phyloP scores from a whole-genome alignment of 2,329 filamentous ascomycete genomes.

The Paracamarosporium sp. region DNA sequence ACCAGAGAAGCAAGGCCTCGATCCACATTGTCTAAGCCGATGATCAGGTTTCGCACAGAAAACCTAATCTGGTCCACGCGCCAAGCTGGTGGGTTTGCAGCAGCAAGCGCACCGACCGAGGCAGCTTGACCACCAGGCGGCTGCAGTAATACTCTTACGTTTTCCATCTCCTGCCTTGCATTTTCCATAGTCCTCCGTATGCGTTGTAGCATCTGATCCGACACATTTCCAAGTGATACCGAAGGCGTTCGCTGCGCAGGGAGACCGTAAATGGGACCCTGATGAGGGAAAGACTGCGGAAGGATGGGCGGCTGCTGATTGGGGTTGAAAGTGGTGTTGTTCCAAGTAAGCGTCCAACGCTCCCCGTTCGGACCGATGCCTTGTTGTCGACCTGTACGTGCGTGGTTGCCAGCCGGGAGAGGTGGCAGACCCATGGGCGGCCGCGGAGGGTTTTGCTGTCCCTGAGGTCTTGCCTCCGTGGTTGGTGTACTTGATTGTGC shows the following conservation, averaged over 20 bases:
- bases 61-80: conserved; percentile 34
- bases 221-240: conserved; percentile 17
- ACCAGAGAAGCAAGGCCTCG: conserved; percentile 27
- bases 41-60: conserved; percentile 30
- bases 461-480: conserved; percentile 14
- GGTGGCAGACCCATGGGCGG: conserved; percentile 13
- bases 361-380: conserved; percentile 59
- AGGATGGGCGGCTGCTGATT: conserved; percentile 30
- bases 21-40: conserved; percentile 37
- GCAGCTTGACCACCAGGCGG: conserved; percentile 14
- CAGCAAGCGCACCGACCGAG: conserved; percentile 3
- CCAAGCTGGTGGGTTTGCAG: conserved; percentile 30
- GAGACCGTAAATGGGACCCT: conserved; percentile 24
- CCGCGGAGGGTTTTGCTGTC: conserved; percentile 5
- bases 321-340: conserved; percentile 48
- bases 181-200: conserved; percentile 30
- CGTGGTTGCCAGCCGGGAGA: conserved; percentile 29
- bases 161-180: conserved; percentile 41
- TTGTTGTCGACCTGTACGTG: conserved; percentile 57
- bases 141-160: conserved; percentile 32
- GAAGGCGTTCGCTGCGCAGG: conserved; percentile 23
- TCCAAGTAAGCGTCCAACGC: conserved; percentile 60
- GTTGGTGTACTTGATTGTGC: conserved; percentile 13
- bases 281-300: conserved; percentile 28
- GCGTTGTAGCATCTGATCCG: conserved; percentile 28